Base-by-base conservation (phyloP, 176 grass and related monocot species). In the Triticum monococcum region DNA sequence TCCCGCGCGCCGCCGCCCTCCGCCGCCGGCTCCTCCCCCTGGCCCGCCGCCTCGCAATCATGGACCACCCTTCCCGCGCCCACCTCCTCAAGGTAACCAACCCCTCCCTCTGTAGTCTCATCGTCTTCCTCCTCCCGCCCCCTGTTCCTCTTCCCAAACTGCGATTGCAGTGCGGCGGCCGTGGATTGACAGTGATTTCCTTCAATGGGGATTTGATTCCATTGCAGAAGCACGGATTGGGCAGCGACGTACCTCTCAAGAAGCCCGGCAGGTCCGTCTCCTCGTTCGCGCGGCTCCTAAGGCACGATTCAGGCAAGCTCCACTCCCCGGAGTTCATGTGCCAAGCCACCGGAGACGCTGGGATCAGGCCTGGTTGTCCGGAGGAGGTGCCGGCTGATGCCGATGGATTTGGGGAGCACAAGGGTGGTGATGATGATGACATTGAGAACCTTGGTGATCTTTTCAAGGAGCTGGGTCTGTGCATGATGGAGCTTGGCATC, bases 401-500 rank as follows among this genome's bases (percentile, higher is more conserved):
- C 8, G 25, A 88, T 88, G 70, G 77, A 56, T 84, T 77, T 1
- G 71, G 62, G 23, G 74, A 89, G 1, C 5, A 46, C 12, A 33
- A 79, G 33, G n/a, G 67, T 78, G 70, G 0, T 45, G 41, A 3
- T 41, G 40, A 35, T 18, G 71, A 46, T 23, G 72, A 52, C 5
- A 92, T 93, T 69, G 86, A 79, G 9, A 70, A 81, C 7, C 89
- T 98, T 30, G 93, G 91, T 22, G 66, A 80, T 9, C 66, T 88
- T 30, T 85, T 92, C 56, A 68, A 89, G 68, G 85, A 93, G n/a
- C 75, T 98, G 9, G 91, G 91, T 38, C 68, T 84, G 68, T 91
- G 80, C 81, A 98, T 98, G 96, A 92, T 98, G 89, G 91, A 95
- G 75, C 88, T 98, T 31, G 96, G 96, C 8, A 45, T 94, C 83